These are phyloP conservation scores for Amoeboaphelidium protococcarum DNA, from an alignment of 371 early-diverging fungal species.

Conservation along the genomic window DNA sequence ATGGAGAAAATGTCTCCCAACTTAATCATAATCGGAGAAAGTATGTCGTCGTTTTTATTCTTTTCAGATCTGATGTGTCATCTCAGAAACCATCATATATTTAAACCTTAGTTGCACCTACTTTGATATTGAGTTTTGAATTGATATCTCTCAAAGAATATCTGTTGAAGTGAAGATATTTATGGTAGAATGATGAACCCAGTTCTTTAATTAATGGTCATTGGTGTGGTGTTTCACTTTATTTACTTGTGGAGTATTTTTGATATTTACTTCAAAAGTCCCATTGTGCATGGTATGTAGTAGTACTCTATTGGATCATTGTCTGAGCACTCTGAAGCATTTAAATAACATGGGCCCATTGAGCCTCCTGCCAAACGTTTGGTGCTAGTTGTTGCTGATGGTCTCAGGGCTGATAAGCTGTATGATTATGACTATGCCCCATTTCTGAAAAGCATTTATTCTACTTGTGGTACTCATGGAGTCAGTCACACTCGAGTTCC, in stretches of 20 bases:
- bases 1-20: too few species aligned
- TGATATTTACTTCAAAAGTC: slow-evolving; percentile 92
- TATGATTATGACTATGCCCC: slow-evolving; percentile 44
- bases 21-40: too few species aligned
- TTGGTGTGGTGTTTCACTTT: slow-evolving; percentile 72
- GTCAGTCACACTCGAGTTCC: slow-evolving; percentile 88
- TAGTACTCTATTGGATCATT: slow-evolving; percentile 24
- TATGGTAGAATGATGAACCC: too few species aligned
- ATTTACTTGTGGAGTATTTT: slow-evolving; percentile 70
- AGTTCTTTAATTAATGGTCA: slow-evolving; percentile 13
- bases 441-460: slow-evolving; percentile 30
- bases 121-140: too few species aligned
- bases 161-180: too few species aligned
- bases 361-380: slow-evolving; percentile 66
- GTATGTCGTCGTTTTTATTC: too few species aligned
- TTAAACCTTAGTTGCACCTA: too few species aligned
- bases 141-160: too few species aligned
- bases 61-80: too few species aligned
- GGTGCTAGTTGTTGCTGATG: slow-evolving; percentile 71
- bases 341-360: slow-evolving; percentile 15
- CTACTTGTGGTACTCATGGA: slow-evolving; percentile 50
- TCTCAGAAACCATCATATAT: too few species aligned
- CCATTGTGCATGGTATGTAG: slow-evolving; percentile 86
- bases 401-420: slow-evolving; percentile 71
- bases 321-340: not conserved